These are phyloP conservation scores for Ustilago tritici DNA, from an alignment of 1,284 basidiomycete species.

Conservation along the genomic window DNA sequence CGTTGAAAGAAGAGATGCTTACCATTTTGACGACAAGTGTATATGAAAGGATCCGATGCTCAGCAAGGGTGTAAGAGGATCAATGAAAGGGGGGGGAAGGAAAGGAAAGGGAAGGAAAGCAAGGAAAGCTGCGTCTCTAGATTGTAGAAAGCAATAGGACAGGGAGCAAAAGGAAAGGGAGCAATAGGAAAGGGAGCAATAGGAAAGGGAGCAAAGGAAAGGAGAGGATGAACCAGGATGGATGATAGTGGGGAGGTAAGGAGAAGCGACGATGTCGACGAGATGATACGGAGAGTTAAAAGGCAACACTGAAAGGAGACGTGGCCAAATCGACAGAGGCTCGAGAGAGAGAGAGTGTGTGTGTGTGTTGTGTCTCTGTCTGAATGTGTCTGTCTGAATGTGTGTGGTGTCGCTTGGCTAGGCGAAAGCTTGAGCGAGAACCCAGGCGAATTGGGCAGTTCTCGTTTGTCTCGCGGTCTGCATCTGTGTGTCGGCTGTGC, in stretches of 20 bases:
- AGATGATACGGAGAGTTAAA: conserved; percentile 31
- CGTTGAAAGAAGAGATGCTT: conserved; percentile 4
- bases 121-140: conserved; percentile 36
- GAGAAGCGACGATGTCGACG: conserved; percentile 14
- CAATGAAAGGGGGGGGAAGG: conserved; percentile 13
- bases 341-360: not conserved
- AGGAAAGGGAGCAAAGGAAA: not conserved
- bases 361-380: no score
- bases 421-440: not conserved
- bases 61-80: conserved; percentile 29
- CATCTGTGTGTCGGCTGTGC: conserved; percentile 4
- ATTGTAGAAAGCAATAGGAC: conserved; percentile 11
- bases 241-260: conserved; percentile 22
- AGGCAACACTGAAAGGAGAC: conserved; percentile 8
- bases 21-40: conserved; percentile 35
- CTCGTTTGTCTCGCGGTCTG: conserved; percentile 8
- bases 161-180: conserved; percentile 4
- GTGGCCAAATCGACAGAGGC: not conserved
- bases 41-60: conserved; percentile 32
- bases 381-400: no score
- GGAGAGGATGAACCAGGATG: conserved; percentile 9
- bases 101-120: conserved; percentile 16
- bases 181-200: conserved; percentile 2
- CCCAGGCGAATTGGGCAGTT: not conserved
- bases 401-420: conserved; percentile 9